Evolutionary conservation across 1,139 yeast genomes (phyloP), one percentile per base, ranked within the genome.

Genomic region (Saccharomyces hybrid): DNA sequence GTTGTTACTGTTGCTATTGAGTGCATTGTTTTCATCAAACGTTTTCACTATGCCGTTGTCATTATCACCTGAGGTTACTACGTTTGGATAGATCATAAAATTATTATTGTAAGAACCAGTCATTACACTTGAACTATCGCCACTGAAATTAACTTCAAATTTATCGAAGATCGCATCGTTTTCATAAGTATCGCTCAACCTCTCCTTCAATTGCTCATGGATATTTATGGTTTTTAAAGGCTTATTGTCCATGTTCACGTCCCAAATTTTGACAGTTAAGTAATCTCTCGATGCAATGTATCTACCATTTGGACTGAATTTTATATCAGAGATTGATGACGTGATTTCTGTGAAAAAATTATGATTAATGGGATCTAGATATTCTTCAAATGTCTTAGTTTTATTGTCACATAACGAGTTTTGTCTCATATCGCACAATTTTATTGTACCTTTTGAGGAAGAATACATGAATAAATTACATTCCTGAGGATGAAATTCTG

Each of bases 121-220:
- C 95, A 95, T 88, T 58, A 93, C 85, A 56, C 91, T 83, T 71
- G 84, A 84, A 67, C 89, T 88, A 73, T 95, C 98, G 50, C 99
- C 99, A 63, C 91, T 81, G 69, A 93, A 90, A 64, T 86, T 95
- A 57, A 90, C 97, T 76, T 93, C 99, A 73, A 95, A 95, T 77
- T 93, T 95, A 77, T 95, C 99, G 75, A 95, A 95, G 58, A 95
- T 95, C 52, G 98, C 96, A 74, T 95, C 99, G 71, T 91, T 91
- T 72, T 95, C 99, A 75, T 95, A 95, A 47, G 98, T 90, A 72
- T 95, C 98, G 74, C 98, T 93, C 67, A 95, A 78, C 69, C 95
- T 80, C 67, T 90, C 97, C 65, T 97, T 83, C 65, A 95, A 81
- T 71, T 89, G 95, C 71, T 95, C 99, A 72, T 95, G 99, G 62